Evolutionary conservation across 345 rosid species (phyloP).

Genomic region (Fremontodendron californicum): DNA sequence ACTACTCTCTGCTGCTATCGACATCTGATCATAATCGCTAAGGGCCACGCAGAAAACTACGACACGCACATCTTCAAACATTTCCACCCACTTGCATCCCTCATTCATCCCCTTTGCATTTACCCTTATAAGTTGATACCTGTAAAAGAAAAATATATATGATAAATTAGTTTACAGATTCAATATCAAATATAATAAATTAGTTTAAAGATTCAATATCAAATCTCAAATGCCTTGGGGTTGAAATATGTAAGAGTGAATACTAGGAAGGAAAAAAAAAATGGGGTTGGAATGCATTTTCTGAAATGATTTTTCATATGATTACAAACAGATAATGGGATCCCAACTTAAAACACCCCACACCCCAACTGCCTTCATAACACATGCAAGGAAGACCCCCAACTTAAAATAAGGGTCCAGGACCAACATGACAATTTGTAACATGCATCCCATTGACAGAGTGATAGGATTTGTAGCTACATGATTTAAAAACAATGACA

Average conservation of each 20-base stretch:
- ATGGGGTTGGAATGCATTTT: background rate
- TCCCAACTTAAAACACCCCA: background rate
- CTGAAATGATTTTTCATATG: background rate
- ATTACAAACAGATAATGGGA: background rate
- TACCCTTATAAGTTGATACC: slow-evolving; percentile 89
- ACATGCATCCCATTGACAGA: background rate
- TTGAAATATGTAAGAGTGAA: background rate
- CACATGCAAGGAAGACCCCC: no score
- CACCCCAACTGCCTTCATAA: background rate
- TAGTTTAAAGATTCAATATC: background rate
- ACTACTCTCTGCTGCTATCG: slow-evolving; percentile 40
- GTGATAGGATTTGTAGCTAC: background rate
- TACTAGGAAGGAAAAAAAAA: background rate
- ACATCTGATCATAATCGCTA: slow-evolving; percentile 79
- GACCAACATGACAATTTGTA: background rate
- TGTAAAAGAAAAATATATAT: slow-evolving; percentile 23
- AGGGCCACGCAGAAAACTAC: slow-evolving; percentile 82
- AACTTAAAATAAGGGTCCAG: no score
- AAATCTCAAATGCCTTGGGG: background rate
- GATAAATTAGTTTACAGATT: no score
- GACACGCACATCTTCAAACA: slow-evolving; percentile 92
- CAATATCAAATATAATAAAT: background rate
- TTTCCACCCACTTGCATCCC: slow-evolving; percentile 98
- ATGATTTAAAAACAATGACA: background rate
- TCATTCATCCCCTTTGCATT: slow-evolving; percentile 91